Percentiles rank a stretch among this genome's conserved stretches.
Evolutionary conservation across 2,329 filamentous ascomycete species (phyloP).

Genomic region (Penicillium sp.): DNA sequence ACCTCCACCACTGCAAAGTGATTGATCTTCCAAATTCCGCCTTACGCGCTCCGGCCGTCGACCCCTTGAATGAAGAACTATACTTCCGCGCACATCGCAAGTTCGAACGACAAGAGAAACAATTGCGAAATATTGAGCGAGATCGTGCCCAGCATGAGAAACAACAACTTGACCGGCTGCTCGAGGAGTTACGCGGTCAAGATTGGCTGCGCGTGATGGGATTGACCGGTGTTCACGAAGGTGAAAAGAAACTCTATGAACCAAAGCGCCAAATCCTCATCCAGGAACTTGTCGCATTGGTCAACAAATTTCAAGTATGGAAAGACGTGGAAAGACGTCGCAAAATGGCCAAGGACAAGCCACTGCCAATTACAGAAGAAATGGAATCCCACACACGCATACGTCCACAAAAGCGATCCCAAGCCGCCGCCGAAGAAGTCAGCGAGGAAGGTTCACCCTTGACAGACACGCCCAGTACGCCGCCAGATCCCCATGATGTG

Average conservation of each 20-base stretch:
- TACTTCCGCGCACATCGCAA: constrained; percentile 64
- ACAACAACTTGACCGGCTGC: constrained; percentile 65
- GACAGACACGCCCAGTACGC: constrained; percentile 43
- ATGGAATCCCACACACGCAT: constrained; percentile 28
- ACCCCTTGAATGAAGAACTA: constrained; percentile 61
- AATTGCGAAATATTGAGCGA: constrained; percentile 69
- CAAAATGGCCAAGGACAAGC: constrained; percentile 74
- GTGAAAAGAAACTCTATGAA: constrained; percentile 84
- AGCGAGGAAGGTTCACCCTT: constrained; percentile 50
- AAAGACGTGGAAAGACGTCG: constrained; percentile 85
- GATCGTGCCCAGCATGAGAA: constrained; percentile 70
- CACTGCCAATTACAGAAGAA: constrained; percentile 14
- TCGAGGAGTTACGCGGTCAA: constrained; percentile 84
- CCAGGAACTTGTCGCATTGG: constrained; percentile 75
- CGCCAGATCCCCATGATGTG: constrained; percentile 68
- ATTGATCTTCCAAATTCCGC: constrained; percentile 24
- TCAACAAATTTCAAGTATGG: constrained; percentile 88
- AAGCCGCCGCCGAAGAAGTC: constrained; percentile 50
- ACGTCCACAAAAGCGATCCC: constrained; percentile 20
- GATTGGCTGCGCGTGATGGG: constrained; percentile 95
- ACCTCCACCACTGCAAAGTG: constrained; percentile 43
- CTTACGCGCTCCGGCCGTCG: constrained; percentile 33
- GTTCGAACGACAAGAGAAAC: constrained; percentile 68
- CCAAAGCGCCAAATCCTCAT: constrained; percentile 85
- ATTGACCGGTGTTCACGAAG: constrained; percentile 81